Evolutionary conservation across 352 stramenopile genomes (phyloP).

Genomic region (Blastocystis sp.): DNA sequence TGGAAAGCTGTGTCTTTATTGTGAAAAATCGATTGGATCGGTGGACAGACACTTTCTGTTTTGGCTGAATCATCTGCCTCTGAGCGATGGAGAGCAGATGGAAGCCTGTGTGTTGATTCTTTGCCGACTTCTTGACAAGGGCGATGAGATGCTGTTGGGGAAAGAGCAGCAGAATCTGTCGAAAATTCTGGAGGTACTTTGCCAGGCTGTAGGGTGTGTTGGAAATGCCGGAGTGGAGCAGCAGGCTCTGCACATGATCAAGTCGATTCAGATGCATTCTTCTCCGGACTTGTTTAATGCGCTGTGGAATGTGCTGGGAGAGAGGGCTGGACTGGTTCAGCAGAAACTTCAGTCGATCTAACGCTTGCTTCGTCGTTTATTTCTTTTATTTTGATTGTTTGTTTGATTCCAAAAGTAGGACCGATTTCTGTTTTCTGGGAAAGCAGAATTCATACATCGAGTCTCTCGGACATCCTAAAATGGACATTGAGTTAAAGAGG

Average conservation of each 20-base stretch:
- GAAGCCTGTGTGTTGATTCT: neutral
- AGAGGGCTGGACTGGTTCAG: neutral
- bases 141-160: neutral
- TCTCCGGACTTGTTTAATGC: neutral
- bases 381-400: neutral
- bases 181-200: conserved; percentile 4
- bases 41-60: neutral
- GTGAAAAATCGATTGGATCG: neutral
- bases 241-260: conserved; percentile 5
- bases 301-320: conserved; percentile 10
- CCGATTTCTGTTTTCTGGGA: neutral
- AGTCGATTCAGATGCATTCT: conserved; percentile 38
- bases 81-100: neutral
- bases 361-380: neutral
- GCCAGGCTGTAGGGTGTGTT: neutral
- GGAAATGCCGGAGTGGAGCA: neutral
- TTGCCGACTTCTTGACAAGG: neutral
- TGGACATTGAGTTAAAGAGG: neutral
- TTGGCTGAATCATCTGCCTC: conserved; percentile 16
- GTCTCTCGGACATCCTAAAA: neutral
- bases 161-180: conserved; percentile 21
- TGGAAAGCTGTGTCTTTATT: neutral
- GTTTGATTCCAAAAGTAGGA: neutral
- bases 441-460: neutral
- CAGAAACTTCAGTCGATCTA: neutral